Base-by-base conservation (phyloP, 2,329 filamentous ascomycete species). In the Eutypella sp. region DNA sequence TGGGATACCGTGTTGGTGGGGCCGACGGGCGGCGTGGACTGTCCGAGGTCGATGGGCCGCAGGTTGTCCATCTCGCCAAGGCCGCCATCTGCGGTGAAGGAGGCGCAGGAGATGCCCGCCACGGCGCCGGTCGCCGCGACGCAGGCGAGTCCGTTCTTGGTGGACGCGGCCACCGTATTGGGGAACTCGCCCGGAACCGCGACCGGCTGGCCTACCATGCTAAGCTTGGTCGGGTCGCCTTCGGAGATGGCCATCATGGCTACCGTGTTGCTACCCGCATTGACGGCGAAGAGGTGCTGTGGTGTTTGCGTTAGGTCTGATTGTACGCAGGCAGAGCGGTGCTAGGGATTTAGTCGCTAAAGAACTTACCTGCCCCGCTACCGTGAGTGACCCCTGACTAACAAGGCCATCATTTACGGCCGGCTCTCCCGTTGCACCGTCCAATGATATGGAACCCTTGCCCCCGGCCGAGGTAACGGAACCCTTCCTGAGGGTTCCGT, bases 1-100 rank as follows among this genome's bases (percentile, higher is more conserved):
- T 84, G 79, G 0, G 80, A 82, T 3, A 84, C 69, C 0, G 76
- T 82, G 59, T 82, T 81, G 2, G 66, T 61, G 0, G 81, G 79
- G 0, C 80, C 81, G 0, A 66, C 59, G 0, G 82, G 79, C 0
- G 82, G 81, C 0, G 76, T 82, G 0, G 70, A 72, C 56, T 84
- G 81, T 1, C 64, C 61, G 1, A 84, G 55, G 11, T 73, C 67
- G 47, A 82, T 73, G 0, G 65, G 45, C 0, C 73, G 68, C 0
- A 76, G 66, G 1, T 45, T 60, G 45, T 79, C 75, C 59, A 77
- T 69, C 5, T 62, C 50, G 0, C 51, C 57, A 1, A 79, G 56
- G 0, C 74, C 75, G 9, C 45, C 25, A 3, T 41, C 24, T 6
- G n/a, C 34, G 0, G 52, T 53, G 50, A 59, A 61, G 7, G 47